phyloP scores from a whole-genome alignment of 2,329 filamentous ascomycete genomes.

The Chaetothyriales sp. region DNA sequence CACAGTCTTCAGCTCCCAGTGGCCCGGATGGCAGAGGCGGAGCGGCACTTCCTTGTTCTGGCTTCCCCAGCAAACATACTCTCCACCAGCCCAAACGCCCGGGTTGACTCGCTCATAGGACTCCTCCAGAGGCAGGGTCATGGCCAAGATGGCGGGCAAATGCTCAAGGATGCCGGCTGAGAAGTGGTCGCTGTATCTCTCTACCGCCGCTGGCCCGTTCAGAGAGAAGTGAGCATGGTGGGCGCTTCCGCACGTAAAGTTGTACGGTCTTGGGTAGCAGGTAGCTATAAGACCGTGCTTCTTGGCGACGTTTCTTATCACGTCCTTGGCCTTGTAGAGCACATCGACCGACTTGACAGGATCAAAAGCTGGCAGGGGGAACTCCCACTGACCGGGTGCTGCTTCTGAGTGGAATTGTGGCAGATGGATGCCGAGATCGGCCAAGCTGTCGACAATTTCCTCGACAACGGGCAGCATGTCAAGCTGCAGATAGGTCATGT shows the following conservation, averaged over 20 bases:
- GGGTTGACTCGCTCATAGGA: slow-evolving; percentile 58
- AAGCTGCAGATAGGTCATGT: slow-evolving; percentile 48
- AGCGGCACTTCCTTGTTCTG: slow-evolving; percentile 68
- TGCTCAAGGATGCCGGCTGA: slow-evolving; percentile 59
- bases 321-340: slow-evolving; percentile 56
- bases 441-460: slow-evolving; percentile 50
- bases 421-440: slow-evolving; percentile 48
- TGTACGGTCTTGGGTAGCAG: slow-evolving; percentile 57
- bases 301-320: slow-evolving; percentile 52
- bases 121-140: slow-evolving; percentile 50
- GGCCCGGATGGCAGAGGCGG: slow-evolving; percentile 49
- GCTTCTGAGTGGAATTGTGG: slow-evolving; percentile 65
- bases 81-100: slow-evolving; percentile 63
- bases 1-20: slow-evolving; percentile 69
- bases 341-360: slow-evolving; percentile 58
- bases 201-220: slow-evolving; percentile 27
- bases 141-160: slow-evolving; percentile 52
- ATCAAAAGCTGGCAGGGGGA: slow-evolving; percentile 51
- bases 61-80: slow-evolving; percentile 67
- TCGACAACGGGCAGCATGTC: slow-evolving; percentile 46
- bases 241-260: slow-evolving; percentile 46
- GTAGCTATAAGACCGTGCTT: slow-evolving; percentile 53
- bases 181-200: slow-evolving; percentile 43
- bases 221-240: slow-evolving; percentile 60
- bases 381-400: slow-evolving; percentile 62